Conservation (phyloP, 2,329 filamentous ascomycete species). For the Diaporthe eres region DNA sequence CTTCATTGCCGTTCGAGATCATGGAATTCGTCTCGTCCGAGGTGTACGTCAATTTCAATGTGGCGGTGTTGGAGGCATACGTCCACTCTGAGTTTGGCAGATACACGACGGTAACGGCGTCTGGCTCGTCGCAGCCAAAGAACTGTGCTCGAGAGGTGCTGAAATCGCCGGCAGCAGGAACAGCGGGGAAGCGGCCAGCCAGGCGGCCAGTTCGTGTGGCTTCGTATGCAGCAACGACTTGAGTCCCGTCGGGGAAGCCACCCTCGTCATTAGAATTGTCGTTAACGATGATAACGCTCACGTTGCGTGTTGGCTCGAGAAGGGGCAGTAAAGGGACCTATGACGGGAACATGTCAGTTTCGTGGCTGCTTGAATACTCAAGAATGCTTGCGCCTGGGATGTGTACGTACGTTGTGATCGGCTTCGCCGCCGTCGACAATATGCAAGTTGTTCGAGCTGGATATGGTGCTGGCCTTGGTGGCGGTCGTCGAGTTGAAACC, state of each 20-base stretch:
- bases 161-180: conserved; percentile 53
- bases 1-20: conserved; percentile 55
- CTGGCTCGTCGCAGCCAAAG: conserved; percentile 59
- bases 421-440: conserved; percentile 62
- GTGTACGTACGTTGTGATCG: conserved; percentile 53
- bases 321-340: conserved; percentile 61
- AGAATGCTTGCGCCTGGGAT: not conserved
- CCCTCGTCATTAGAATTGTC: conserved; percentile 60
- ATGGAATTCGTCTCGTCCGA: conserved; percentile 51
- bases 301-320: conserved; percentile 54
- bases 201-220: conserved; percentile 39
- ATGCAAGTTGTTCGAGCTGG: conserved; percentile 49
- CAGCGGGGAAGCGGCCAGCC: conserved; percentile 58
- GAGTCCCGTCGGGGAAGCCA: conserved; percentile 59
- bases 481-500: conserved; percentile 49
- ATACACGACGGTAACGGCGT: conserved; percentile 52
- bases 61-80: conserved; percentile 51
- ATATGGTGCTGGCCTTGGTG: conserved; percentile 47
- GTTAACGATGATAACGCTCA: conserved; percentile 59
- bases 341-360: not conserved
- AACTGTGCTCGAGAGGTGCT: conserved; percentile 54
- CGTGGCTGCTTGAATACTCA: too few relatives aligned
- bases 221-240: conserved; percentile 51
- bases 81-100: conserved; percentile 59
- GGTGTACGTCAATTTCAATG: conserved; percentile 52